These are phyloP conservation scores for Niebla homalea DNA, from an alignment of 495 filamentous ascomycete species.

Conservation along the genomic window DNA sequence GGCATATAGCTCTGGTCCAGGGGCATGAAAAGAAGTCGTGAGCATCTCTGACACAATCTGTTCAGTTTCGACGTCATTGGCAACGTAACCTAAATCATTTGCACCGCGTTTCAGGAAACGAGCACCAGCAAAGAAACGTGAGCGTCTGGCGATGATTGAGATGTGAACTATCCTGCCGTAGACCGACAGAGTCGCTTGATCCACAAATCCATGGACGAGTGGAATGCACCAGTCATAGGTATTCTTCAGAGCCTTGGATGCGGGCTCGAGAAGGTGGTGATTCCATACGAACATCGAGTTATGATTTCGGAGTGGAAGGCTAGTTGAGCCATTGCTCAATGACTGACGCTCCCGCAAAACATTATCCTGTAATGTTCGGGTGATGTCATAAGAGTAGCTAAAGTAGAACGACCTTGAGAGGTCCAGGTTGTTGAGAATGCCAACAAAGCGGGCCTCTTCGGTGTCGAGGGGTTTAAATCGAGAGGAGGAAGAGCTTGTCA, in stretches of 20 bases:
- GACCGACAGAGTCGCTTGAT: slow-evolving; percentile 70
- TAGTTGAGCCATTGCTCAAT: slow-evolving; percentile 46
- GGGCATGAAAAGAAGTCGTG: slow-evolving; percentile 90
- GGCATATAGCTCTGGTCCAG: slow-evolving; percentile 70
- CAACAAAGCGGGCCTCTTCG: slow-evolving; percentile 79
- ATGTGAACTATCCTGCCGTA: slow-evolving; percentile 82
- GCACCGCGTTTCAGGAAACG: slow-evolving; percentile 88
- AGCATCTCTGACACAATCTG: slow-evolving; percentile 91
- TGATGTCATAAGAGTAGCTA: slow-evolving; percentile 96
- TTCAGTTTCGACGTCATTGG: slow-evolving; percentile 98
- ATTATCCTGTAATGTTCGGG: slow-evolving; percentile 82
- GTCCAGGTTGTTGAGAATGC: slow-evolving; percentile 82
- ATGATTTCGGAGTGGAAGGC: slow-evolving; percentile 48
- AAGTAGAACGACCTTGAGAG: slow-evolving; percentile 89
- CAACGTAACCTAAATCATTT: slow-evolving; percentile 92
- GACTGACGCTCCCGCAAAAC: slow-evolving; percentile 67
- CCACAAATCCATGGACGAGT: slow-evolving; percentile 90
- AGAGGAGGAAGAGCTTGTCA: slow-evolving; percentile 49
- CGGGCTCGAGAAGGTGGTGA: slow-evolving; percentile 71
- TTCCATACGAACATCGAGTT: slow-evolving; percentile 99
- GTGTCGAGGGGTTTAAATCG: slow-evolving; percentile 67
- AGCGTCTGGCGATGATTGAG: slow-evolving; percentile 82
- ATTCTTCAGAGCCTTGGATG: slow-evolving; percentile 52
- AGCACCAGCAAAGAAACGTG: slow-evolving; percentile 86
- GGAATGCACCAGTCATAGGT: slow-evolving; percentile 94